Evolutionary conservation across 2,329 filamentous ascomycete species (phyloP), one percentile per base, ranked within the genome.

Genomic region (Penicillium brasilianum): DNA sequence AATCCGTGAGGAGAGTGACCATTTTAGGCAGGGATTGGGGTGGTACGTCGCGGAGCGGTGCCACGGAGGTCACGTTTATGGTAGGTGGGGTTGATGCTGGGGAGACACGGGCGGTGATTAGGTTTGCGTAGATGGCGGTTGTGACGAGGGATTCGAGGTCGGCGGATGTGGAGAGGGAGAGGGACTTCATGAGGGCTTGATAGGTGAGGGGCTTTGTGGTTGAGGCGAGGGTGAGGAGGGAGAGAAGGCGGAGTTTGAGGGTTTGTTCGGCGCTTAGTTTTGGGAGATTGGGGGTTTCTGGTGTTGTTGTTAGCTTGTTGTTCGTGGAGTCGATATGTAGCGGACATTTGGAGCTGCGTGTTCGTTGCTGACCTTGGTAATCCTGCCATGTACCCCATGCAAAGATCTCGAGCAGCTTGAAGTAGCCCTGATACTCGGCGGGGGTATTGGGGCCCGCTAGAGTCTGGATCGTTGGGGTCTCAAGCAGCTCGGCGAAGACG

Each of bases 401-500:
- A 79, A 99, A 99, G 71, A 96, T 89, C 77, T 93, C 85, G 48
- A 99, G 88, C 14, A 96, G 84, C 1, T 82, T 86, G 54, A 95
- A 83, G 77, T 92, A 81, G 43, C 77, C 69, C 7, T 83, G 80
- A 70, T 89, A 86, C 52, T 96, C 90, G 37, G 83, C 74, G n/a
- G 87, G 75, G 41, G 82, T 76, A 11, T 80, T 75, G 41, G 74
- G 82, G 41, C 78, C 79, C 28, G 82, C 77, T 48, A 98, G 87
- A 13, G 86, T 84, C 77, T 95, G 90, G 67, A 98, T 88, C 69
- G 92, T 88, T 0, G 91, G 87, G 1, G 88, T 88, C 70, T 90
- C 85, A 39, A 99, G 88, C n/a, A 99, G 88, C 80, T 98, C 94
- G 68, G 91, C 87, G 81, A 99, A 99, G 79, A 98, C 85, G 77